phyloP scores from a whole-genome alignment of 2,329 filamentous ascomycete species.

The Kalmusia sp. region DNA sequence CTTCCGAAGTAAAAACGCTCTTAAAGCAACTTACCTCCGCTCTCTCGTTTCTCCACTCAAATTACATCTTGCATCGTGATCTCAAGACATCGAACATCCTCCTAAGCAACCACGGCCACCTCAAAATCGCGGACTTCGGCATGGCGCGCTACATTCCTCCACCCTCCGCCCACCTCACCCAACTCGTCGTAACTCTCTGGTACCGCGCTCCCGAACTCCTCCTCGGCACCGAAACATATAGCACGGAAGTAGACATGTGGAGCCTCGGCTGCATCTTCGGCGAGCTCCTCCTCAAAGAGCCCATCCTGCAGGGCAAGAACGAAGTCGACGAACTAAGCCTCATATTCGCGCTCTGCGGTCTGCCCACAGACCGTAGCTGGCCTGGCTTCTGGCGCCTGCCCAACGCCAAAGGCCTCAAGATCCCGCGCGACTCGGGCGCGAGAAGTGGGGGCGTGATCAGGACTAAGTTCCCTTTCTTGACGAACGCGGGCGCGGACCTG shows the following conservation, averaged over 20 bases:
- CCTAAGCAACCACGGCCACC: constrained; percentile 90
- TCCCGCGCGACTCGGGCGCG: constrained; percentile 55
- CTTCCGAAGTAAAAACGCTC: constrained; percentile 90
- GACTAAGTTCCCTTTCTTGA: constrained; percentile 81
- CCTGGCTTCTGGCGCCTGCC: constrained; percentile 85
- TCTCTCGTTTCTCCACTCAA: constrained; percentile 82
- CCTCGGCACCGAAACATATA: constrained; percentile 79
- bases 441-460: constrained; percentile 65
- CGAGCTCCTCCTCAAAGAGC: constrained; percentile 83
- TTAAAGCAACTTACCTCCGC: constrained; percentile 82
- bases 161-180: constrained; percentile 77
- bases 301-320: constrained; percentile 85
- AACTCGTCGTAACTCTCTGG: constrained; percentile 96
- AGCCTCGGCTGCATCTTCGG: constrained; percentile 95
- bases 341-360: constrained; percentile 88
- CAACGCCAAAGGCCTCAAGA: constrained; percentile 79
- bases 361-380: constrained; percentile 84
- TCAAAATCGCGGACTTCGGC: constrained; percentile 97
- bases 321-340: constrained; percentile 83
- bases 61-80: constrained; percentile 76
- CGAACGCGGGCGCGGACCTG: constrained; percentile 73
- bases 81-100: constrained; percentile 65
- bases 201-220: constrained; percentile 92
- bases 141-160: constrained; percentile 88
- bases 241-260: constrained; percentile 87